These are phyloP conservation scores for Mycena belliarum DNA, from an alignment of 768 basidiomycete species.

Conservation along the genomic window DNA sequence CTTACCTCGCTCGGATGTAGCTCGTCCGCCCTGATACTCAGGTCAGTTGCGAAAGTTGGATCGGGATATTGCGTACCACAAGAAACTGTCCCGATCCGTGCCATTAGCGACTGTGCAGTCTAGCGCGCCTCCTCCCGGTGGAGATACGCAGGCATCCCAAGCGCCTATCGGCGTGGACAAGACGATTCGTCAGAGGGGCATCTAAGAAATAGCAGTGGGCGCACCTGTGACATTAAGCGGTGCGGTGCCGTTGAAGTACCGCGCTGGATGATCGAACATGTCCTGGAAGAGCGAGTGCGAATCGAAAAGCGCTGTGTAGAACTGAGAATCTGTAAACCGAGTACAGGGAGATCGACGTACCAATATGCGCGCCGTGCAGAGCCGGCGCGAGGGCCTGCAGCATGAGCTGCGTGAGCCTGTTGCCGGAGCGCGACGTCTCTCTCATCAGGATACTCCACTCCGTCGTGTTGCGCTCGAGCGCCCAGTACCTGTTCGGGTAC, in stretches of 20 bases:
- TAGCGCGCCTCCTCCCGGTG: slow-evolving; percentile 27
- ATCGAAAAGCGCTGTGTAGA: slow-evolving; percentile 53
- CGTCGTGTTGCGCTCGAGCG: slow-evolving; percentile 50
- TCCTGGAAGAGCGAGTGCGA: slow-evolving; percentile 62
- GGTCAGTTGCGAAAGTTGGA: slow-evolving; percentile 2
- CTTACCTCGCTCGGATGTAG: slow-evolving; percentile 53
- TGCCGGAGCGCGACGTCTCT: slow-evolving; percentile 53
- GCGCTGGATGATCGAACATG: slow-evolving; percentile 50
- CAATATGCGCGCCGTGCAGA: slow-evolving; percentile 57
- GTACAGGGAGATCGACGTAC: slow-evolving; percentile 33
- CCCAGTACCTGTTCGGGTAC: slow-evolving; percentile 55
- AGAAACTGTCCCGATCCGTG: slow-evolving; percentile 54
- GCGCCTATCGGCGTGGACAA: slow-evolving; percentile 34
- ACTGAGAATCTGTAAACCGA: background rate
- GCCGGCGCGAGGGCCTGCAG: slow-evolving; percentile 48
- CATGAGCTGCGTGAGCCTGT: slow-evolving; percentile 52
- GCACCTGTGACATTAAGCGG: slow-evolving; percentile 58
- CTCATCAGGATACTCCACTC: slow-evolving; percentile 59
- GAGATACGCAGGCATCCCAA: slow-evolving; percentile 31
- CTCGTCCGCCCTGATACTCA: slow-evolving; percentile 48
- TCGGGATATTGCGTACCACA: slow-evolving; percentile 45
- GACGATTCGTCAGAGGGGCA: slow-evolving; percentile 31
- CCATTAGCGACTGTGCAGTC: slow-evolving; percentile 42
- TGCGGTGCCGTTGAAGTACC: slow-evolving; percentile 64
- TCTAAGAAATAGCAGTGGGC: slow-evolving; percentile 43